Evolutionary conservation across 495 filamentous ascomycete species (phyloP).

Genomic region (Penicillium odoratum): DNA sequence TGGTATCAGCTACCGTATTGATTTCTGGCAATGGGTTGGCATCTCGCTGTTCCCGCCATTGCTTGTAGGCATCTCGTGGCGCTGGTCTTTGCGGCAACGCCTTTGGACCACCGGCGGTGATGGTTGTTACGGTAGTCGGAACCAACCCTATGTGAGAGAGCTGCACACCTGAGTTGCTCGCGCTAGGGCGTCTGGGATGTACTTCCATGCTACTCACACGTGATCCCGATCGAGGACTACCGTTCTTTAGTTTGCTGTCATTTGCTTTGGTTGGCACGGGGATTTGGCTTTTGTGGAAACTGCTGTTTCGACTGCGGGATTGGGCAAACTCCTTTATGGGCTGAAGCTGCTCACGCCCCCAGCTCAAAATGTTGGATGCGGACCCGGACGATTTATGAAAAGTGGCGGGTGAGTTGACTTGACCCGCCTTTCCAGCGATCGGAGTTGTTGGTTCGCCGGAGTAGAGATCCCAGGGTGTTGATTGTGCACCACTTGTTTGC

Average conservation of each 20-base stretch:
- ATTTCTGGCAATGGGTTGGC: conserved; percentile 14
- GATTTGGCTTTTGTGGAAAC: conserved; percentile 28
- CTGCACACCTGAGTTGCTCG: conserved; percentile 11
- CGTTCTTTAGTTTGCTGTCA: conserved; percentile 7
- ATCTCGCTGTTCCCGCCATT: not conserved
- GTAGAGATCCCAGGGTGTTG: conserved; percentile 45
- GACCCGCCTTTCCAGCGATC: conserved; percentile 28
- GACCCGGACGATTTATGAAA: conserved; percentile 27
- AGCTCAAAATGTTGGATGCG: conserved; percentile 27
- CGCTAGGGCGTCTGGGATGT: conserved; percentile 15
- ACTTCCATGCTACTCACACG: conserved; percentile 17
- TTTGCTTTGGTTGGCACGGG: conserved; percentile 1
- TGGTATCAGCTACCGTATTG: conserved; percentile 48
- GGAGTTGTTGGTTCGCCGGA: conserved; percentile 49
- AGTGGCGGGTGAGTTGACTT: conserved; percentile 21
- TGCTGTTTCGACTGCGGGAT: conserved; percentile 28
- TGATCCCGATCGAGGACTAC: conserved; percentile 27
- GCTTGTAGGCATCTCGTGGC: conserved; percentile 12
- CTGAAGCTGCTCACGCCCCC: conserved; percentile 36
- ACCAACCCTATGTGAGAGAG: conserved; percentile 20
- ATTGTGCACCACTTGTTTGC: conserved; percentile 19
- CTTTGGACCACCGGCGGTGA: conserved; percentile 33
- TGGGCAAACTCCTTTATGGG: conserved; percentile 31
- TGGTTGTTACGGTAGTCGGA: conserved; percentile 40
- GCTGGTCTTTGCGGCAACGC: conserved; percentile 14